Base-by-base conservation (phyloP, 768 basidiomycete species). In the Collybiopsis confluens region DNA sequence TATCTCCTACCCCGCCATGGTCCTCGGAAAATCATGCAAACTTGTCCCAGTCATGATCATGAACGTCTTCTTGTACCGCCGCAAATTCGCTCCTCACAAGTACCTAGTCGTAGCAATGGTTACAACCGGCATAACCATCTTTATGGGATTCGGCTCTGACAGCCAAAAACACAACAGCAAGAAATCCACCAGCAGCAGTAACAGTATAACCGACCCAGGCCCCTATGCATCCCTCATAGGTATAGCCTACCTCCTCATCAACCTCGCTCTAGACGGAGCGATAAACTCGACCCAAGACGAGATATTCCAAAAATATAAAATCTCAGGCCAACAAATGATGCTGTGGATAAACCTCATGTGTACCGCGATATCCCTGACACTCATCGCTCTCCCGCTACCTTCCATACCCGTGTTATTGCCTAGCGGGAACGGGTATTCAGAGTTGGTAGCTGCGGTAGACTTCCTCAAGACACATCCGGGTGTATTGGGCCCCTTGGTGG, bases 1-100 rank as follows among this genome's bases (percentile, higher is more conserved):
- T 72, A 94, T 99, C 65, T 93, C 93, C 16, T 98, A 98, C 75
- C 97, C 97, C 46, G 93, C 96, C 41, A 96, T 98, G 90, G 95
- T 98, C 30, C 87, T 98, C 59, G 97, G 92, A 49, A 98, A 98
- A 69, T 98, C 95, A 0, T 98, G 97, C 79, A 98, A 98, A 68
- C 91, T 99, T 65, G 92, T 99, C 41, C 97, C 97, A 0, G 97
- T 95, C 56, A 92, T 96, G 83, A 81, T 98, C 68, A 94, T 98
- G 88, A 98, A 98, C 71, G 85, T 98, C 61, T 63, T 98, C 36
- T 78, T 98, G 55, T 98, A 98, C 71, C 92, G 95, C 52, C 87
- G 96, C 45, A 80, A 81, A 58, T 98, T 98, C 68, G 90, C 93
- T 0, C 79, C 85, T 1, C 89, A 98, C 81, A 98, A 98, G 67